These are phyloP conservation scores for Pyrenula massariospora DNA, from an alignment of 495 filamentous ascomycete genomes.

Conservation along the genomic window DNA sequence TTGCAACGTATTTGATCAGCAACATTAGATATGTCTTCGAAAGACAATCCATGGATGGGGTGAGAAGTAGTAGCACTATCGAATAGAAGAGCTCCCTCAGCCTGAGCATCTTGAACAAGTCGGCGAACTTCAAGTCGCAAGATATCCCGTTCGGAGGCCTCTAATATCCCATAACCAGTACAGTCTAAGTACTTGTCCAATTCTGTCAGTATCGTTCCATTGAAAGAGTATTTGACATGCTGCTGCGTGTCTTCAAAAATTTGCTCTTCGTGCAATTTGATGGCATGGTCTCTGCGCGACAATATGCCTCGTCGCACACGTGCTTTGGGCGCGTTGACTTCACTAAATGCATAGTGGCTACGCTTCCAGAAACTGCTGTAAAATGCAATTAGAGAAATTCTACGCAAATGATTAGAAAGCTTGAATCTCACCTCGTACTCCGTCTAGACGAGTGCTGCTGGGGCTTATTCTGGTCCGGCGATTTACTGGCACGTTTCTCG, in stretches of 20 bases:
- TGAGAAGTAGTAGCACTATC: background rate
- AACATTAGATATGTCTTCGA: background rate
- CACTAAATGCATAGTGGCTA: background rate
- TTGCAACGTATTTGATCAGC: background rate
- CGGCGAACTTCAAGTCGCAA: background rate
- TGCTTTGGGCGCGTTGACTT: background rate
- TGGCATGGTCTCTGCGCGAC: background rate
- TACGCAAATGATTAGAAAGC: no score
- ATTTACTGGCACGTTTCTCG: no score
- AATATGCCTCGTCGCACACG: background rate
- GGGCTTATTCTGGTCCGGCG: no score
- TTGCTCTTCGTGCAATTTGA: background rate
- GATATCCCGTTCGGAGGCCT: background rate
- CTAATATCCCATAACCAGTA: background rate
- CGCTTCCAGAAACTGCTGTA: background rate
- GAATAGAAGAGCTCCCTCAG: background rate
- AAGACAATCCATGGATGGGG: background rate
- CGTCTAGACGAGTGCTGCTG: no score
- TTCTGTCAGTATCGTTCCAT: constrained; percentile 1
- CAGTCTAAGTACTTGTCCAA: constrained; percentile 1
- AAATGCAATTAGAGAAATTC: background rate
- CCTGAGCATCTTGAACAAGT: background rate
- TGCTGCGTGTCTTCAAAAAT: background rate
- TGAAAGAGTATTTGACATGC: background rate
- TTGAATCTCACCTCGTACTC: no score